Evolutionary conservation across 495 filamentous ascomycete genomes (phyloP), one percentile per base, ranked within the genome.

Genomic region (Penicillium canescens): DNA sequence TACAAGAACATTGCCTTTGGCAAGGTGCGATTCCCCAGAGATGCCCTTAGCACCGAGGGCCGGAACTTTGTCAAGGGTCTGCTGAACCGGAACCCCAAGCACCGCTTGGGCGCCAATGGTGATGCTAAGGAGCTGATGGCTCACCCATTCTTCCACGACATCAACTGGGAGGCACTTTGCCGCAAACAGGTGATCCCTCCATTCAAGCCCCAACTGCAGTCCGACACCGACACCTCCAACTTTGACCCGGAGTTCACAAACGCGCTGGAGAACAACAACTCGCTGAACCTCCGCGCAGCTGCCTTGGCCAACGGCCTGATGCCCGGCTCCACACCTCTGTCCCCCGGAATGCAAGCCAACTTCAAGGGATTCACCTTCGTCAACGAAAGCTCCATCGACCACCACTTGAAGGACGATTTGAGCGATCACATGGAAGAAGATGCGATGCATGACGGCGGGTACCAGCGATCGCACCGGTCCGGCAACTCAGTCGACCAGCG

Each of bases 1-100:
- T 98, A 98, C 74, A 98, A 98, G 77, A 98, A 98, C 75, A 98
- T 98, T 54, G 95, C 93, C 0, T 98, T 98, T 66, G 94, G 94
- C 61, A 98, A 98, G 63, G 94, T 98, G 33, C 82, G 93, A 54
- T 98, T 98, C 73, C 94, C 94, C 13, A 84, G 91, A 50, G 94
- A 98, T 66, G 95, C 94, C 0, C 77, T 98, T 26, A 96, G 90
- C 55, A 86, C 89, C 16, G 94, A 98, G 69, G 94, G 94, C 37
- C 82, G 94, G 42, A 98, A 96, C 66, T 98, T 98, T 59, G 94
- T 98, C 62, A 98, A 98, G 75, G 94, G 94, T 23, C 76, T 98
- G 46, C 83, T 98, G 13, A 98, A 98, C 73, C 86, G 94, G 56
- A 98, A 98, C 63, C 95, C 94, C 43, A 94, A 90, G 74, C 94